Base-by-base conservation (phyloP, 2,329 filamentous ascomycete genomes). In the Juglanconis juglandina region DNA sequence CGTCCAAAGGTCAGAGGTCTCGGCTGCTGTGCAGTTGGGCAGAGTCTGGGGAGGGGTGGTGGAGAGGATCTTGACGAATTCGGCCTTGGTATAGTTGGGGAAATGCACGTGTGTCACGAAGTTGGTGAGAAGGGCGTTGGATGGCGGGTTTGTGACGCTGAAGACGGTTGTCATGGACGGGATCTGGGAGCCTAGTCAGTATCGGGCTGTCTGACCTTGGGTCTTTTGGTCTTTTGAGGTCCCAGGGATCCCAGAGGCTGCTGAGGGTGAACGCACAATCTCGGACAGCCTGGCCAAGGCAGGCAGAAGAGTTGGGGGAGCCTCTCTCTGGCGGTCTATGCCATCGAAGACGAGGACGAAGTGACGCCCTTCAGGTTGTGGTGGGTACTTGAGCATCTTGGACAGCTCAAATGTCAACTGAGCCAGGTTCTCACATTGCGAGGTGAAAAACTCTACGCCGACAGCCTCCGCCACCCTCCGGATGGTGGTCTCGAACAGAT, bases 321-420 rank as follows among this genome's bases (percentile, higher is more conserved):
- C 86, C 69, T 98, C 94, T 68, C 89, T 82, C 72, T 96, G 90
- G 64, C 82, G 84, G 72, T 98, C 94, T 60, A 98, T 88, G 10
- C 87, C 91, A 77, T 98, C 95, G 64, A 98, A 82, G 10, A 97
- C 90, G 60, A 98, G 75, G 8, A 94, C 87, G 67, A 96, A 92
- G 65, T 88, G 86, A 65, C 78, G 79, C 51, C 70, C 67, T 24
- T 70, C 66, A 44, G 74, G 72, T 7, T 71, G 66, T 6, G 68
- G 60, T 11, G 69, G 67, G 63, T 80, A 79, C 54, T 80, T 75
- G 50, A 93, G 73, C 73, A 91, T 77, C 69, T 80, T 83, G 63
- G 82, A 82, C 60, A 98, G 77, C 68, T 93, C 86, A 33, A 91
- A 89, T 1, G 84, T 82, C 64, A 98, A 77, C 56, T 90, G 85